phyloP scores from a whole-genome alignment of 768 basidiomycete genomes.

The Trametes coccinea region DNA sequence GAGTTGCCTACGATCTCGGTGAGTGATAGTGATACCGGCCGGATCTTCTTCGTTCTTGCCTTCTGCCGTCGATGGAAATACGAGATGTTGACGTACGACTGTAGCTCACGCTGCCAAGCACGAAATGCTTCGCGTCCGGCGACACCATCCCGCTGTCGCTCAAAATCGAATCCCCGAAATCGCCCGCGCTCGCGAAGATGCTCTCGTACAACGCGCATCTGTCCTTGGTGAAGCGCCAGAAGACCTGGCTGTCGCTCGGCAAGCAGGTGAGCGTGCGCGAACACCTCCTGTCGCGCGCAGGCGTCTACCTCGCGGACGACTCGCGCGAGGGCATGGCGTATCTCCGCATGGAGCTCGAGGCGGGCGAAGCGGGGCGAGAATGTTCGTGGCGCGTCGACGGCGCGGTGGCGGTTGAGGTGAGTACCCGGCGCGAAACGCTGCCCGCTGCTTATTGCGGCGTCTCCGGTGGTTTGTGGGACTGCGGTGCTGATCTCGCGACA shows the following conservation, averaged over 20 bases:
- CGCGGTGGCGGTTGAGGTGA: conserved; percentile 26
- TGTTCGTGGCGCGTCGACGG: conserved; percentile 37
- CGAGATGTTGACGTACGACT: not conserved
- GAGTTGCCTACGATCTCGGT: conserved; percentile 15
- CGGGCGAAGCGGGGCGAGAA: conserved; percentile 41
- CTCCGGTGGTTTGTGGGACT: not conserved
- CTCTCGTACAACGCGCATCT: conserved; percentile 37
- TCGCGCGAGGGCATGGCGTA: conserved; percentile 38
- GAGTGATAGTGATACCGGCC: not conserved
- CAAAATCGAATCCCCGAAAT: conserved; percentile 36
- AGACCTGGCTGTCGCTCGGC: conserved; percentile 31
- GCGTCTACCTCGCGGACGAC: conserved; percentile 30
- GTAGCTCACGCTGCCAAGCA: conserved; percentile 42
- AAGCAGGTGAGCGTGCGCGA: conserved; percentile 33
- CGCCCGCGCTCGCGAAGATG: conserved; percentile 41
- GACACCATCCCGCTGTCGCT: conserved; percentile 42
- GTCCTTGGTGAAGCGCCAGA: conserved; percentile 39
- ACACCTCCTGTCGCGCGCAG: conserved; percentile 24
- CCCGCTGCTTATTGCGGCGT: too few relatives aligned
- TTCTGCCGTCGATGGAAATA: not conserved
- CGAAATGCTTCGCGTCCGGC: conserved; percentile 40
- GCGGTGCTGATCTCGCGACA: not conserved
- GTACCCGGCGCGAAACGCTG: conserved; percentile 22
- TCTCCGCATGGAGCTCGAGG: conserved; percentile 37
- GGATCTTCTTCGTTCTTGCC: not conserved